These are phyloP conservation scores for Saturnispora besseyi DNA, from an alignment of 805 yeast species.

Conservation along the genomic window DNA sequence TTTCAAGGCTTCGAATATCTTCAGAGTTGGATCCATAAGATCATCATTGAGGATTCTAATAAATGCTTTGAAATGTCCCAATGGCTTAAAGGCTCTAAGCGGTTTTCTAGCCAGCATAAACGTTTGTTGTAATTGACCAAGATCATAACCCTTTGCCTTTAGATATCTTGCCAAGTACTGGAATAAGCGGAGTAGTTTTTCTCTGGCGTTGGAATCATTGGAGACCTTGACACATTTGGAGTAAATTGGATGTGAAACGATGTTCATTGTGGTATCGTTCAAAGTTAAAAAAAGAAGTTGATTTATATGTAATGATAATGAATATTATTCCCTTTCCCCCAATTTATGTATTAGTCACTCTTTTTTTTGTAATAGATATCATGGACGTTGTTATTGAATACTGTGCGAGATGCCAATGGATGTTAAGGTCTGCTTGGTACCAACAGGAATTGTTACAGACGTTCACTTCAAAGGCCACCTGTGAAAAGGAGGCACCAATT, in stretches of 20 bases:
- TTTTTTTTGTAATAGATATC: background rate
- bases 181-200: constrained; percentile 66
- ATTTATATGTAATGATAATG: background rate
- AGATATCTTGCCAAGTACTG: constrained; percentile 61
- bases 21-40: constrained; percentile 49
- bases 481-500: background rate
- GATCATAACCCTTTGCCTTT: background rate
- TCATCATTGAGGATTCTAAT: constrained; percentile 60
- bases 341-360: background rate
- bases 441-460: constrained; percentile 80
- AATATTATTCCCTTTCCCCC: background rate
- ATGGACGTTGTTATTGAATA: constrained; percentile 52
- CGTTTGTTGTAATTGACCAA: constrained; percentile 2
- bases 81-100: constrained; percentile 74
- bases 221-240: constrained; percentile 52
- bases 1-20: constrained; percentile 43
- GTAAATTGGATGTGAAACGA: constrained; percentile 51
- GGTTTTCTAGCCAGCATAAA: constrained; percentile 49
- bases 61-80: constrained; percentile 63
- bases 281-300: background rate
- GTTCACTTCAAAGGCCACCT: constrained; percentile 31
- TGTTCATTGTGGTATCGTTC: constrained; percentile 1
- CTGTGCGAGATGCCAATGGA: constrained; percentile 85
- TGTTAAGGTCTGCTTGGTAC: constrained; percentile 81
- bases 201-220: constrained; percentile 64